Base-by-base conservation (phyloP, 192 early-diverging fungal species). In the Kickxella alabastrina region DNA sequence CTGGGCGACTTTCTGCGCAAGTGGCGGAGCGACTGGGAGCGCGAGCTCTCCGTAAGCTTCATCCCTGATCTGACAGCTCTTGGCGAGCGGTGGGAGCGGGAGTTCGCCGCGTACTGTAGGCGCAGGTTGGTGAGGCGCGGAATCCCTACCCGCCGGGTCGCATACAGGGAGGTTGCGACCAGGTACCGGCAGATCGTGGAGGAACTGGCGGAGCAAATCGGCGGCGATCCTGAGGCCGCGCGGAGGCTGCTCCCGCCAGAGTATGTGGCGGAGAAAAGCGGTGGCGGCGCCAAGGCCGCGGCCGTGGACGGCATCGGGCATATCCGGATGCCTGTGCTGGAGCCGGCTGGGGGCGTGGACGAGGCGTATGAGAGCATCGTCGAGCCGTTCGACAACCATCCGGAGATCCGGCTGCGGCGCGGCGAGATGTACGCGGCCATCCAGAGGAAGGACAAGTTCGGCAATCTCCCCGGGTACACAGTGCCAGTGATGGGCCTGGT, bases 21-120 rank as follows among this genome's bases (percentile, higher is more conserved):
- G 21, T 75, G 71, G 71, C 56, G 71, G 6, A 13, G 27, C 0
- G 48, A 52, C 53, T 75, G 71, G 71, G 44, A 52, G 43, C 36
- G 48, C 10, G 64, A 75, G 40, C 24, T 68, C 10, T 39, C 49
- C n/a, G 45, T 75, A 15, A 57, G 71, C 19, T 35, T 45, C 0
- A 42, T 47, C 6, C 65, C 71, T 0, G 44, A 52, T 4, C 52
- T 75, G 12, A 68, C 64, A 3, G 59, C 51, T 9, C 49, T 29
- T 37, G 59, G 59, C 22, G 35, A 52, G 1, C 22, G 42, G 27
- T 74, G 70, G 70, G 49, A 61, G 17, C 12, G 19, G 0, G 45
- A 36, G 28, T 74, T 74, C 62, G 58, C 55, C 9, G 46, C 47
- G 21, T 46, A 54, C 34, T 74, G 60, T 18, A 37, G 38, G 22